Evolutionary conservation across 352 stramenopile species (phyloP).

Genomic region (Phytophthora multivora): DNA sequence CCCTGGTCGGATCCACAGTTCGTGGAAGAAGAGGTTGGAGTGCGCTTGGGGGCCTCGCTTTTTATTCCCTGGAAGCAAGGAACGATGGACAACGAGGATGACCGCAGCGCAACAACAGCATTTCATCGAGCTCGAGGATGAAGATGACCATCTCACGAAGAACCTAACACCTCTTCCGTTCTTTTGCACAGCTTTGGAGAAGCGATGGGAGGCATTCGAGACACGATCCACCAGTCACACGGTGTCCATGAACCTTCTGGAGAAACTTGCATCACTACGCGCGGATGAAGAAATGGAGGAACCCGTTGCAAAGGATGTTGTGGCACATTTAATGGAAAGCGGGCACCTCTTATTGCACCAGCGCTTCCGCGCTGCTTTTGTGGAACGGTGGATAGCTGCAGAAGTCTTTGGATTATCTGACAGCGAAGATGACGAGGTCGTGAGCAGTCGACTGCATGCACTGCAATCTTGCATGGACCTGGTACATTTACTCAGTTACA

Average conservation of each 20-base stretch:
- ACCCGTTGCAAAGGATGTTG: slow-evolving; percentile 51
- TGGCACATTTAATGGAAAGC: slow-evolving; percentile 57
- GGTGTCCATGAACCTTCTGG: slow-evolving; percentile 52
- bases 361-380: slow-evolving; percentile 78
- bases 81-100: slow-evolving; percentile 31
- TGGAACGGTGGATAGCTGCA: slow-evolving; percentile 60
- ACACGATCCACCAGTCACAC: slow-evolving; percentile 59
- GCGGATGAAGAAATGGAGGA: slow-evolving; percentile 58
- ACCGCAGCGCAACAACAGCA: slow-evolving; percentile 11
- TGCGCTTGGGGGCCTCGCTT: slow-evolving; percentile 64
- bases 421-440: slow-evolving; percentile 46
- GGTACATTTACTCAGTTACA: slow-evolving; percentile 86
- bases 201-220: slow-evolving; percentile 56
- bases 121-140: slow-evolving; percentile 33
- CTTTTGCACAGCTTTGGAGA: slow-evolving; percentile 55
- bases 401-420: slow-evolving; percentile 58
- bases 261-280: slow-evolving; percentile 47
- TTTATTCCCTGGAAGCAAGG: slow-evolving; percentile 39
- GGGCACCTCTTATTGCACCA: slow-evolving; percentile 71
- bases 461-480: slow-evolving; percentile 85
- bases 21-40: slow-evolving; percentile 65
- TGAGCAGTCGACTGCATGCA: slow-evolving; percentile 51
- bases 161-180: slow-evolving; percentile 40
- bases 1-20: slow-evolving; percentile 38
- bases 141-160: slow-evolving; percentile 33